Evolutionary conservation across 768 basidiomycete genomes (phyloP).

Genomic region (Xerocomus potaroensis): DNA sequence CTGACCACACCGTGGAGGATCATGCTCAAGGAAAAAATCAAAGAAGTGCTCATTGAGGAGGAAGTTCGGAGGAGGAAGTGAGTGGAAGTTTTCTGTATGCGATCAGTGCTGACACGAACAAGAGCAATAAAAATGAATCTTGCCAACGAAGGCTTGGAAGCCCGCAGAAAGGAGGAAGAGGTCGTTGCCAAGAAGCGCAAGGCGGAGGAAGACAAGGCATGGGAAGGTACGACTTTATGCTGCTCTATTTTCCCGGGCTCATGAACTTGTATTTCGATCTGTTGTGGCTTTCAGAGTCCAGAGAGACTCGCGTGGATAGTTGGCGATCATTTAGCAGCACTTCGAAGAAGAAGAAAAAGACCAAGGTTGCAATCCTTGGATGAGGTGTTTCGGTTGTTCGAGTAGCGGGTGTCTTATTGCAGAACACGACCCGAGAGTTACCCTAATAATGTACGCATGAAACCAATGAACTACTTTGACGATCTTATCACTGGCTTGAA

Average conservation of each 20-base stretch:
- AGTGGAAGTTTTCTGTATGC: slow-evolving; percentile 23
- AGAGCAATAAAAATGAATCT: slow-evolving; percentile 89
- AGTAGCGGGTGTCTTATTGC: not conserved
- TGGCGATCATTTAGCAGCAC: slow-evolving; percentile 71
- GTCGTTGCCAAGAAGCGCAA: slow-evolving; percentile 74
- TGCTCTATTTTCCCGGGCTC: not conserved
- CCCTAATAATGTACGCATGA: slow-evolving; percentile 7
- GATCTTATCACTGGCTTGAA: too few relatives aligned
- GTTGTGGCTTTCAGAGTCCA: slow-evolving; percentile 44
- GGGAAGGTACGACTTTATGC: slow-evolving; percentile 65
- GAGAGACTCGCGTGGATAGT: slow-evolving; percentile 79
- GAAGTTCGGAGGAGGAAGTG: slow-evolving; percentile 83
- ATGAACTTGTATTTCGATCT: not conserved
- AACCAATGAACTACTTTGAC: slow-evolving; percentile 8
- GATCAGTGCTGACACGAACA: slow-evolving; percentile 3
- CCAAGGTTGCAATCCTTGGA: slow-evolving; percentile 63
- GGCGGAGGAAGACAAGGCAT: slow-evolving; percentile 79
- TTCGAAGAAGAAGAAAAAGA: slow-evolving; percentile 82
- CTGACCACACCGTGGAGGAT: slow-evolving; percentile 58
- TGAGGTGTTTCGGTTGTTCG: slow-evolving; percentile 30
- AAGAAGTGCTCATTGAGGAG: slow-evolving; percentile 86
- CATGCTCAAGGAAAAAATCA: slow-evolving; percentile 65
- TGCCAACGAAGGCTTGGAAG: slow-evolving; percentile 89
- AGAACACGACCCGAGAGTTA: slow-evolving; percentile 10
- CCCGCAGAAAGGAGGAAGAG: slow-evolving; percentile 90